Evolutionary conservation across 108 stramenopile species (phyloP), one percentile per base, ranked within the genome.

Genomic region (Nannochloropsis gaditana): DNA sequence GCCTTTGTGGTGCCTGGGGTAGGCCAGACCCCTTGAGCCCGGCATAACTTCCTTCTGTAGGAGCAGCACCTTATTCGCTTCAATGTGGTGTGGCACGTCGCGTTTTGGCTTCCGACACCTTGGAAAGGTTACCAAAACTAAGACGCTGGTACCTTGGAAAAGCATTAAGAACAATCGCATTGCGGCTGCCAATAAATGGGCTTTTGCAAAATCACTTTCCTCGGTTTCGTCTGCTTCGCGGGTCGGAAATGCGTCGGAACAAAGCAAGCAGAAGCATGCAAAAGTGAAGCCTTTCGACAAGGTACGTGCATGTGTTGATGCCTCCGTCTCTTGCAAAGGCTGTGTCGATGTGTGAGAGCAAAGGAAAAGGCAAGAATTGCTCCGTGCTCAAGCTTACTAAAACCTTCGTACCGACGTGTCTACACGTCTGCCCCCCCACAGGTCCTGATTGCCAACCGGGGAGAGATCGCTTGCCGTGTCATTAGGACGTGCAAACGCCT

Each of bases 401-500:
- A 31, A 31, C 31, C 31, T 31, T 31, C 31, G 31, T 31, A 31
- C 31, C 31, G 31, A 31, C 31, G 31, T 31, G 31, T 31, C 31
- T 31, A 31, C 31, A 15, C 59, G 15, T 4, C 3, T n/a, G 15
- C 47, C 47, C 47, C 15, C 15, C 47, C 15, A 50, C n/a, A 92
- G 82, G 87, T 93, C 42, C 73, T 93, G 43, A 85, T 93, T 21
- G 92, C 92, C 4, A 93, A 93, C 85, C 85, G 92, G 21, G 92
- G 92, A 9, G 92, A 93, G 80, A 93, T 93, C 59, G 91, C 92
- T 11, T 91, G 91, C 90, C 92, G 92, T 10, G 92, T 99, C 84
- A 93, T 97, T 83, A 90, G 93, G 47, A 97, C 98, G 1, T 95
- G 95, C 45, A 91, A 87, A 42, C 21, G 73, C 6, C 88, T 94